Conservation (phyloP, 768 basidiomycete genomes). For the Lanmaoa pseudosensibilis region DNA sequence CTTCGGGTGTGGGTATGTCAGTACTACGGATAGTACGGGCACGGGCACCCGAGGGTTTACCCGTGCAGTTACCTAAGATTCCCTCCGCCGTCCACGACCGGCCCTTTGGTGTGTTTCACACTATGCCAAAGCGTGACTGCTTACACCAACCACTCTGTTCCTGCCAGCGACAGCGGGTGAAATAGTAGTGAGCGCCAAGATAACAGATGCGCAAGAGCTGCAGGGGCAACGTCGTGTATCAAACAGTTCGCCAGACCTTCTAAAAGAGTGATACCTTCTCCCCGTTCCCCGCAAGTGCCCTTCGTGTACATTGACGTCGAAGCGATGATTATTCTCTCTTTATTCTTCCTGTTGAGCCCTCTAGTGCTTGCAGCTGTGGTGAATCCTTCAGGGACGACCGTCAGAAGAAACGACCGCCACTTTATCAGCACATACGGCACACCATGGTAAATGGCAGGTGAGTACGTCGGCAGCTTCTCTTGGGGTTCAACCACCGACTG, state of each 20-base stretch:
- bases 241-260: slow-evolving; percentile 3
- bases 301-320: slow-evolving; percentile 14
- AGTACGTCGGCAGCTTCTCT: not conserved
- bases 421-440: slow-evolving; percentile 48
- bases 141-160: not conserved
- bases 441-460: slow-evolving; percentile 57
- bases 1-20: too few relatives aligned
- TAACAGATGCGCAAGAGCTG: not conserved
- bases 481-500: slow-evolving; percentile 13
- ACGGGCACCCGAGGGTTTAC: too few relatives aligned
- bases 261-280: slow-evolving; percentile 11
- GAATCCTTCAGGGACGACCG: slow-evolving; percentile 34
- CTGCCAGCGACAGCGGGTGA: not conserved
- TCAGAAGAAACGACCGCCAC: slow-evolving; percentile 32
- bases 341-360: slow-evolving; percentile 29
- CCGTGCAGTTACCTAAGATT: too few relatives aligned
- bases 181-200: slow-evolving; percentile 1
- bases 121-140: not conserved
- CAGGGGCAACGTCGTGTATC: slow-evolving; percentile 21
- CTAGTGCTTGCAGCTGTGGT: slow-evolving; percentile 32
- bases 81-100: too few relatives aligned
- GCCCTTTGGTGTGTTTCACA: not conserved
- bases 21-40: too few relatives aligned
- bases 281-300: not conserved
- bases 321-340: slow-evolving; percentile 39